Percentiles rank a stretch among this genome's conserved stretches.
Evolutionary conservation across 805 yeast genomes (phyloP).

Genomic region (Candida dajiaensis): DNA sequence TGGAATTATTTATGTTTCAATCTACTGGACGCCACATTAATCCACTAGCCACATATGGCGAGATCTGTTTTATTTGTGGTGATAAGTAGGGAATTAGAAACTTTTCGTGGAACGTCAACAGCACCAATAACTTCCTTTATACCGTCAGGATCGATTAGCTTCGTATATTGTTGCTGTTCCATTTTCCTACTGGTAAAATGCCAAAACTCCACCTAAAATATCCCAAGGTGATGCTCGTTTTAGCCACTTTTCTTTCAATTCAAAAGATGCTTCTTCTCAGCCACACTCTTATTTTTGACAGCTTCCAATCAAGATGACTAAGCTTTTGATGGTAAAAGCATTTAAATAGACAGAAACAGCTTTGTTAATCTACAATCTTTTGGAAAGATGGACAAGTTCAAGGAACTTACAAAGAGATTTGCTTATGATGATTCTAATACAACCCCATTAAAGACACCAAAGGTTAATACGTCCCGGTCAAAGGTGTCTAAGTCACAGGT

Average conservation of each 20-base stretch:
- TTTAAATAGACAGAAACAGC: no score
- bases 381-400: not conserved
- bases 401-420: not conserved
- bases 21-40: not conserved
- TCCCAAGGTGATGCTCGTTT: no score
- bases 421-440: not conserved
- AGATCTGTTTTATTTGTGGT: not conserved
- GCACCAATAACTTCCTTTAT: no score
- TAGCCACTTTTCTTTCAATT: no score
- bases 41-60: not conserved
- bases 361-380: not conserved
- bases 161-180: no score
- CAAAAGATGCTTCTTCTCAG: no score
- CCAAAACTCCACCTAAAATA: no score
- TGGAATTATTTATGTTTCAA: no score
- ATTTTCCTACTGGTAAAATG: no score
- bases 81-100: not conserved
- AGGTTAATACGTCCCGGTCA: not conserved
- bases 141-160: not conserved
- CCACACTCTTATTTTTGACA: no score
- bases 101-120: not conserved
- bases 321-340: no score
- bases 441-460: not conserved
- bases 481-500: not conserved
- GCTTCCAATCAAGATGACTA: no score